A percentile compares a stretch with the other conserved stretches of the same genome.
phyloP scores from a whole-genome alignment of 2,329 filamentous ascomycete species.

The Waltergamsia citrina region DNA sequence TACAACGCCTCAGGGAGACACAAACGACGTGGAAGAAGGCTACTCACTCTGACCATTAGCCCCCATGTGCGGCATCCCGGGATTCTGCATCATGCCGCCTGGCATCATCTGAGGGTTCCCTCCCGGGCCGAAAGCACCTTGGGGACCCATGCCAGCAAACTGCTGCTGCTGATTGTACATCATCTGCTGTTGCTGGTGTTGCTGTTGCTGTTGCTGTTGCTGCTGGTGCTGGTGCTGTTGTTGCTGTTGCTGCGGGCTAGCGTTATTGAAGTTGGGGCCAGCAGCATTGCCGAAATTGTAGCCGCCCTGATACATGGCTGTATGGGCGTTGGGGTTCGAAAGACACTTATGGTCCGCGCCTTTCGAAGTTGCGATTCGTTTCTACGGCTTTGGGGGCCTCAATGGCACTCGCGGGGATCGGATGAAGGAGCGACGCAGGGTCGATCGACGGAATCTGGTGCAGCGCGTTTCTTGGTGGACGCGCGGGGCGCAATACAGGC shows the following conservation, averaged over 20 bases:
- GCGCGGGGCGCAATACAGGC: no score
- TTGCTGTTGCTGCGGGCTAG: slow-evolving; percentile 26
- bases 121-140: slow-evolving; percentile 38
- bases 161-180: slow-evolving; percentile 51
- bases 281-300: slow-evolving; percentile 45
- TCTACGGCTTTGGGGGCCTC: no score
- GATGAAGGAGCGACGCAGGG: no score
- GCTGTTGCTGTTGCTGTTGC: slow-evolving; percentile 11
- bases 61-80: slow-evolving; percentile 49
- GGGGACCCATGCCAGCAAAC: slow-evolving; percentile 42
- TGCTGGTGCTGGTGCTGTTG: slow-evolving; percentile 8
- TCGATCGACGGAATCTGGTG: no score
- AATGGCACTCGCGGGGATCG: no score
- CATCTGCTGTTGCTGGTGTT: slow-evolving; percentile 19
- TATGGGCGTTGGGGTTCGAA: no score
- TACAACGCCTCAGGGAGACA: not conserved
- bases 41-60: slow-evolving; percentile 51
- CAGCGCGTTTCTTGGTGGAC: no score
- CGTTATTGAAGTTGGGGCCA: slow-evolving; percentile 41
- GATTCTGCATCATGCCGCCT: slow-evolving; percentile 53
- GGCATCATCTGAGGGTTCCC: slow-evolving; percentile 47
- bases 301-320: slow-evolving; percentile 44
- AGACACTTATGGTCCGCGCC: no score
- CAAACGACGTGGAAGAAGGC: not conserved
- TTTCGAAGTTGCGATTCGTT: no score